A percentile compares a stretch with the other conserved stretches of the same genome.
Conservation (phyloP, 352 stramenopile genomes). For the Thraustochytrium sp. region DNA sequence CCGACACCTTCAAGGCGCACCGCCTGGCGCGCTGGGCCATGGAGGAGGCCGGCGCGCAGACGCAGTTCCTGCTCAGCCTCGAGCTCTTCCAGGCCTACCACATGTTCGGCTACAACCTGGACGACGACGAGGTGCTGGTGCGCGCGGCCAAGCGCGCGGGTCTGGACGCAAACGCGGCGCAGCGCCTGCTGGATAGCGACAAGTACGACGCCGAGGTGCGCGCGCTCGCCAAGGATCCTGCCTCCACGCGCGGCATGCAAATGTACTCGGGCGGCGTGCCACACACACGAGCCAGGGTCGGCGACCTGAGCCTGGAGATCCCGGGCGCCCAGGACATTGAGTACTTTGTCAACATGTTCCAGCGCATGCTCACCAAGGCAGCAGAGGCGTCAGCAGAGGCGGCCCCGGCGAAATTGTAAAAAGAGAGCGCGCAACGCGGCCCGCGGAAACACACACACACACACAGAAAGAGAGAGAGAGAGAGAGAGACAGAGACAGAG, state of each 20-base stretch:
- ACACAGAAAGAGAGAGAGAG: too few species aligned
- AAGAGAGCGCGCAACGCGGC: too few species aligned
- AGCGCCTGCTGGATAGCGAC: background rate
- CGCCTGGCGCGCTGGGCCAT: background rate
- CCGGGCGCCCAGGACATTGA: conserved; percentile 24
- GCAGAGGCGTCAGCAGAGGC: background rate
- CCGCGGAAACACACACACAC: too few species aligned
- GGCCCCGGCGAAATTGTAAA: background rate
- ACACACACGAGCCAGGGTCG: background rate
- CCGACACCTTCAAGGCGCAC: conserved; percentile 15
- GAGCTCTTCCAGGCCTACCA: conserved; percentile 28
- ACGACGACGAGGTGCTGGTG: conserved; percentile 19
- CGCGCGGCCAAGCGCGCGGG: background rate
- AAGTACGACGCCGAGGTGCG: background rate
- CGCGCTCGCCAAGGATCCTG: background rate
- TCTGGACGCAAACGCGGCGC: background rate
- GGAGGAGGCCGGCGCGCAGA: background rate
- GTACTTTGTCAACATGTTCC: conserved; percentile 37
- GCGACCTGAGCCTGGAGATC: conserved; percentile 16
- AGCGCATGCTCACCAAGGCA: background rate
- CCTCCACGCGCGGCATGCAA: too few species aligned
- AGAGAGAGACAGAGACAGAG: too few species aligned
- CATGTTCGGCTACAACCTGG: conserved; percentile 25
- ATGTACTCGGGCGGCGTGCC: conserved; percentile 11
- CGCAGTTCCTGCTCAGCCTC: background rate